Evolutionary conservation across 2,329 filamentous ascomycete species (phyloP), one percentile per base, ranked within the genome.

Genomic region (Fusarium lyarnte): DNA sequence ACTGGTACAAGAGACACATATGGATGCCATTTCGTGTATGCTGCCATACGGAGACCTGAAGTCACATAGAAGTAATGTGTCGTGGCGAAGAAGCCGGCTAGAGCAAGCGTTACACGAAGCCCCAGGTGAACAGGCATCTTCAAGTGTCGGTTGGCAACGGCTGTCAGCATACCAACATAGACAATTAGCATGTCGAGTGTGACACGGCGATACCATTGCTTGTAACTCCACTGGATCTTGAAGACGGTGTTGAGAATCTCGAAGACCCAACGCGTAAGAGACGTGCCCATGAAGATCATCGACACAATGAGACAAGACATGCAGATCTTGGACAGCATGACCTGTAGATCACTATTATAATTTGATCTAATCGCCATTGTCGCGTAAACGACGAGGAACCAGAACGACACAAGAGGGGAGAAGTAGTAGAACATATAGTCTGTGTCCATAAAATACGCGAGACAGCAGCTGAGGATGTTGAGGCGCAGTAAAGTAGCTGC

Each of bases 351-450:
- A n/a, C 79, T 73, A 66, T 90, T 90, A 64, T 78, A 74, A 13
- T 78, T 78, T 29, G n/a, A 7, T 2, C 81, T 81, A 25, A 85
- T 73, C 17, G 82, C 79, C 59, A 91, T 79, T 7, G 87, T 89
- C 33, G 81, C 67, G 74, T 85, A 91, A 17, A 88, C 79, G 31
- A 90, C 79, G 4, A 89, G 70, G 73, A 90, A 92, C 88, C 89
- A 92, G 76, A 91, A 90, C 39, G 85, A 89, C 35, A 87, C 82
- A 3, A 90, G 80, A 1, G 88, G 85, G 1, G 88, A 84, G 72
- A 91, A 89, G 77, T 89, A 87, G 76, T 91, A 91, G 36, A 78
- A 73, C 69, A 78, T 75, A 49, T 76, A 90, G 41, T 85, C 81
- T 4, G 86, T 90, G n/a, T 83, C 79, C 85, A 91, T 88, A 63